Evolutionary conservation across 805 yeast genomes (phyloP), one percentile per base, ranked within the genome.

Genomic region (Middelhovenomyces tepae): DNA sequence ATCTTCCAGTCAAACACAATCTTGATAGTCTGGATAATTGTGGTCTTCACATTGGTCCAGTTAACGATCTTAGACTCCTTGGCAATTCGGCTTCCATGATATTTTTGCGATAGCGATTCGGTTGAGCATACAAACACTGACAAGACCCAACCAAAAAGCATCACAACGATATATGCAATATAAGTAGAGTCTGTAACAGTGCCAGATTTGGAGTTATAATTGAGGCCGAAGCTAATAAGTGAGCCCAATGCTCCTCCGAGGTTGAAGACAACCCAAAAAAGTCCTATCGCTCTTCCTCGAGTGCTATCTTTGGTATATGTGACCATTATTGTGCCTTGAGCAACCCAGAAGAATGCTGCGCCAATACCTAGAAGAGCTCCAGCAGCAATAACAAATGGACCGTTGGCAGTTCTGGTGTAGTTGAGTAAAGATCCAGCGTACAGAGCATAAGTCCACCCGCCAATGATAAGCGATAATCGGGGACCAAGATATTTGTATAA

Each of bases 211-310:
- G 62, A 59, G 38, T 65, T 46, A 49, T 69, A 54, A 48, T 70
- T 72, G 43, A 68, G 57, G 22, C 69, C 77, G 53, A 73, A 65
- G 15, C 77, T 73, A 41, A 73, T 68, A 34, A 70, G 57, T 10
- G 71, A 62, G 29, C 80, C 80, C 41, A 73, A 69, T 31, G 71
- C 77, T 8, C 74, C 78, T 47, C 80, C 80, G 47, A 71, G 55
- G 56, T 73, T 73, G 62, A 73, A 73, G 36, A 73, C 65, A 38
- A 69, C 60, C 79, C 79, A 73, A 49, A 71, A 73, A 14, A 67
- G 51, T 60, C 69, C 70, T 35, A 73, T 65, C 25, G 71, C 72
- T 23, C 57, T 56, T 26, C 75, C 79, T 53, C 71, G 71, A 14
- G 43, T 58, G 26, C 53, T 45, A 50, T 73, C 78, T 14, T 69